phyloP scores from a whole-genome alignment of 2,329 filamentous ascomycete species.

The Thelonectria olida region DNA sequence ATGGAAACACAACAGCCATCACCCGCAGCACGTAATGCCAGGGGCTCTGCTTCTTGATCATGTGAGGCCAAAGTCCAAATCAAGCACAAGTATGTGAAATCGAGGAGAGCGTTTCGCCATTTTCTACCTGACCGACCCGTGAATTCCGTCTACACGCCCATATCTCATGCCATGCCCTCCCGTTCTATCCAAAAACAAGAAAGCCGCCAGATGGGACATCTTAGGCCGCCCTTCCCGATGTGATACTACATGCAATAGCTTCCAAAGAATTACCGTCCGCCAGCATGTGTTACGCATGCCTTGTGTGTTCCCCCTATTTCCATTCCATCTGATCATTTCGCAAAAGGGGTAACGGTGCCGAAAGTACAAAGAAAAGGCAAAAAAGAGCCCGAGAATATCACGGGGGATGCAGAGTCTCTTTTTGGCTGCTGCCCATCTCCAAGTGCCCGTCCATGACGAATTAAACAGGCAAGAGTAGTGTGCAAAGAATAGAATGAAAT shows the following conservation, averaged over 20 bases:
- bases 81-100: constrained; percentile 2
- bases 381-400: constrained; percentile 15
- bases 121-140: constrained; percentile 20
- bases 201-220: constrained; percentile 6
- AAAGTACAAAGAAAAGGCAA: constrained; percentile 33
- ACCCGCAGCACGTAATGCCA: too few relatives aligned
- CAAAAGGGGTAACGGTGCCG: constrained; percentile 16
- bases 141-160: constrained; percentile 16
- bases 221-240: constrained; percentile 30
- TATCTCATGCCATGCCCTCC: constrained; percentile 16
- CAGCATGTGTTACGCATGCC: constrained; percentile 2
- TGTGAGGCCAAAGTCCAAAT: not conserved
- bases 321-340: constrained; percentile 21
- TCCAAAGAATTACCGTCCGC: constrained; percentile 21
- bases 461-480: constrained; percentile 3
- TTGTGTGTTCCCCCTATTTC: constrained; percentile 5
- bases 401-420: not conserved
- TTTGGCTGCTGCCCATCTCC: constrained; percentile 1
- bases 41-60: not conserved
- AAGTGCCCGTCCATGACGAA: constrained; percentile 15
- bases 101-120: constrained; percentile 27
- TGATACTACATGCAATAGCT: constrained; percentile 38
- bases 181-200: constrained; percentile 10
- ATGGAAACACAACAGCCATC: not conserved
- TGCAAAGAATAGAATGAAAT: constrained; percentile 23